Evolutionary conservation across 179 eudicot species (phyloP), one percentile per base, ranked within the genome.

Genomic region (Sideroxylon spinosum): DNA sequence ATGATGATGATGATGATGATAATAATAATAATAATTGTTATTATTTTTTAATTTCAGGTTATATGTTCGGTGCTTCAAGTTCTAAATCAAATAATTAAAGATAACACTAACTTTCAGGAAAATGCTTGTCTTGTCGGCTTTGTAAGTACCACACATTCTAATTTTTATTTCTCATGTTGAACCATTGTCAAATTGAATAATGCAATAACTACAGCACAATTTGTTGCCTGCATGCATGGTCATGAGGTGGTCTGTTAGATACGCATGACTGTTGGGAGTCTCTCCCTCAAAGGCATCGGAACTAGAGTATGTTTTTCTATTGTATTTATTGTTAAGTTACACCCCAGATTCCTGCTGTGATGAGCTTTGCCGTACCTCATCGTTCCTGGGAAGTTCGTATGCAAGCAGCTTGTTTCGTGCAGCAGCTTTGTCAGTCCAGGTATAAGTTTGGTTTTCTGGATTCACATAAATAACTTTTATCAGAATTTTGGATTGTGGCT

Each of bases 401-500:
- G 93, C 95, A 96, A 89, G 97, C 99, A 78, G 99, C 99, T 76
- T 94, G 85, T 82, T 93, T 96, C 81, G 82, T 96, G 78, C 99
- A 94, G 87, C 99, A 96, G 84, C 93, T 96, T 69, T 96, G 97
- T 76, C 99, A 92, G 82, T 96, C 98, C 63, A 96, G 99, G 99
- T 92, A 37, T n/a, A 32, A 5, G 26, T 72, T 49, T 72, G 53
- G 9, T 73, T 3, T 13, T 2, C 29, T 1, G 9, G 14, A 46
- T 73, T 73, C 4, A 9, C 16, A 20, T n/a, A 29, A 49, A 25
- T 71, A 14, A 48, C 10, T 66, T 57, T 8, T 46, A 66, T 75
- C 56, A 71, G 28, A 62, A 28, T 78, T 20, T n/a, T 44, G 49
- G 68, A 71, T 65, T 53, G 9, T 44, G 46, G 67, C 12, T 61